Evolutionary conservation across 345 rosid species (phyloP).

Genomic region (Firmiana major): DNA sequence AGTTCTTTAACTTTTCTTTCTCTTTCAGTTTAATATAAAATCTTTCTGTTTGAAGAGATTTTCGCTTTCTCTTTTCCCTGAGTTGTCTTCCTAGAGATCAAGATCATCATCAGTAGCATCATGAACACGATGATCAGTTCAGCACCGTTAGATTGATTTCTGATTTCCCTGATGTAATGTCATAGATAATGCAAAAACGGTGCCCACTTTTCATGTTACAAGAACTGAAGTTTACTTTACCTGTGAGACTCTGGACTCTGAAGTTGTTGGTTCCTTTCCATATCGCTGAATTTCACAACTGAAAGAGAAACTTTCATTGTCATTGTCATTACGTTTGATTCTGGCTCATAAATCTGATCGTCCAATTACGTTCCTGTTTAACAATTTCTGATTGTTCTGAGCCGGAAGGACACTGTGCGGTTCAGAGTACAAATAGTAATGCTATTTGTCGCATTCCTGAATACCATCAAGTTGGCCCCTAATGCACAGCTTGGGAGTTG

Average conservation of each 20-base stretch:
- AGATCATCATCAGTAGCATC: not conserved
- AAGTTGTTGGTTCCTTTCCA: not conserved
- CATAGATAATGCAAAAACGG: too few relatives aligned
- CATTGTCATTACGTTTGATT: constrained; percentile 12
- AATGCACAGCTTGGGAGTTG: not conserved
- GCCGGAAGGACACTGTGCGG: constrained; percentile 23
- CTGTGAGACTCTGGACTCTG: not conserved
- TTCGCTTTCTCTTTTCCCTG: not conserved
- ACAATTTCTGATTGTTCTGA: constrained; percentile 11
- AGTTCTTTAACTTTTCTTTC: constrained; percentile 14
- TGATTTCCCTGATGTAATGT: not conserved
- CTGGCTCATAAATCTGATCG: constrained; percentile 10
- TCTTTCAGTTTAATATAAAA: constrained; percentile 5
- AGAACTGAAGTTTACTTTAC: constrained; percentile 17
- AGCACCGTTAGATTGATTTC: not conserved
- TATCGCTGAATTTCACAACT: constrained; percentile 24
- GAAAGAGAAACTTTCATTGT: not conserved
- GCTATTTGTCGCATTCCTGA: constrained; percentile 21
- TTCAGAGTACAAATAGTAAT: constrained; percentile 15
- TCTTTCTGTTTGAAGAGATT: constrained; percentile 4
- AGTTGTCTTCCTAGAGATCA: too few relatives aligned
- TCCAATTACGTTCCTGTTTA: constrained; percentile 18
- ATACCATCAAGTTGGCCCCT: constrained; percentile 21
- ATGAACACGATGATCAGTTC: not conserved
- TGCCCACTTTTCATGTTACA: constrained; percentile 8